Conservation (phyloP, 1,284 basidiomycete species). For the Fomes fomentarius region DNA sequence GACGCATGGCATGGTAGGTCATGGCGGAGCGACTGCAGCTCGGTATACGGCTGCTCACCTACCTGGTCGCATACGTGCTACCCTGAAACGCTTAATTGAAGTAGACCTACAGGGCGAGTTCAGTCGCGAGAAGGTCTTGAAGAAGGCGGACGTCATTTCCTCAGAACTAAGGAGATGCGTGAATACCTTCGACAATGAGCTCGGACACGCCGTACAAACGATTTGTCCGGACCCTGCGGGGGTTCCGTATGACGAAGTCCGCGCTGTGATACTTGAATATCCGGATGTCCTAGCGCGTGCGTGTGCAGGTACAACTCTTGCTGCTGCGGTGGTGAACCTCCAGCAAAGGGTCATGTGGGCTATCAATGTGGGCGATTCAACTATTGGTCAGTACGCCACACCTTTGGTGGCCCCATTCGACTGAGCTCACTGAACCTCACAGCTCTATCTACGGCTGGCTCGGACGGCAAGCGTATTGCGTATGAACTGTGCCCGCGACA, state of each 20-base stretch:
- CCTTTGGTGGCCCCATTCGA: neutral
- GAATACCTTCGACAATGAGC: conserved; percentile 7
- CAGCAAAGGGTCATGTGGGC: conserved; percentile 10
- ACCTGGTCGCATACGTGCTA: conserved; percentile 2
- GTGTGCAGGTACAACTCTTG: conserved; percentile 10
- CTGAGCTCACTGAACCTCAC: neutral
- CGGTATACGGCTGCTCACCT: conserved; percentile 9
- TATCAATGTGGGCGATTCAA: conserved; percentile 13
- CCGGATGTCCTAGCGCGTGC: conserved; percentile 9
- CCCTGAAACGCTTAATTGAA: neutral
- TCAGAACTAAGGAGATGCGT: conserved; percentile 9
- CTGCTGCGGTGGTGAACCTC: conserved; percentile 9
- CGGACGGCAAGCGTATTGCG: conserved; percentile 5
- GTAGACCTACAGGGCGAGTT: neutral
- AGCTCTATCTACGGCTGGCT: conserved; percentile 4
- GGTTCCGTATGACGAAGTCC: neutral
- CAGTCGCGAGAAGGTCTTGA: neutral
- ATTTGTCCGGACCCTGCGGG: conserved; percentile 6
- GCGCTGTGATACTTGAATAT: conserved; percentile 8
- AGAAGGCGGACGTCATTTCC: conserved; percentile 4
- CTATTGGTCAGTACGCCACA: conserved; percentile 6
- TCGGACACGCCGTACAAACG: conserved; percentile 6
- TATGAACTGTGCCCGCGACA: conserved; percentile 5
- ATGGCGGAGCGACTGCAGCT: conserved; percentile 9
- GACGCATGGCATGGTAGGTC: neutral